Evolutionary conservation across 2,329 filamentous ascomycete species (phyloP), one percentile per base, ranked within the genome.

Genomic region (Samsoniella hepiali): DNA sequence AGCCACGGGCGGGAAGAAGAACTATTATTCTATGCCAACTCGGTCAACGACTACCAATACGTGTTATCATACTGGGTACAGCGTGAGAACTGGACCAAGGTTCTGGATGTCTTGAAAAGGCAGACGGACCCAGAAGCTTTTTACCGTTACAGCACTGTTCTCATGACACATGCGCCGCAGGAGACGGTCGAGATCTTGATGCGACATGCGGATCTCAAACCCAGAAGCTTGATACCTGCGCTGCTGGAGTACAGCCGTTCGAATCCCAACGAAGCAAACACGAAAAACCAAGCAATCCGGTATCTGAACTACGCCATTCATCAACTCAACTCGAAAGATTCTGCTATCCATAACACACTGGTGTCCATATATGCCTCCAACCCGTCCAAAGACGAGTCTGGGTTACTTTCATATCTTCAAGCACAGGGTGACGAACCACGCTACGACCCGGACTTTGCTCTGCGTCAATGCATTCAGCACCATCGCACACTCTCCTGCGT

Each of bases 21-120:
- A 74, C 81, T 99, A 3, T 82, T 99, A 0, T 95, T 88, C 77
- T 99, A 93, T 77, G 95, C 95, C 27, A 95, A 90, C 64, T 87
- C 90, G 7, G 84, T 96, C 54, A 90, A 94, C 70, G 95, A 99
- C 75, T 93, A 95, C 78, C 91, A 96, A 73, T 99, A 96, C 72
- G 93, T 98, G 29, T 80, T 99, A 15, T 91, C 91, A 10, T 99
- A 99, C 76, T 99, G 95, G 95, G 90, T 98, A 22, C 95, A 98
- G 76, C 85, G 94, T 65, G 95, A 98, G 77, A 87, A 91, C 69
- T 99, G 95, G 95, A 78, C 81, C 5, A 93, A 97, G 70, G 92
- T 93, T 2, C 81, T 99, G 68, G 85, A 87, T 62, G 93, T 98
- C 47, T 82, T 99, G 59, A 96, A 97, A 78, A 93, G 91, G 75